Conservation (phyloP, 768 basidiomycete species). For the Roridomyces roridus region DNA sequence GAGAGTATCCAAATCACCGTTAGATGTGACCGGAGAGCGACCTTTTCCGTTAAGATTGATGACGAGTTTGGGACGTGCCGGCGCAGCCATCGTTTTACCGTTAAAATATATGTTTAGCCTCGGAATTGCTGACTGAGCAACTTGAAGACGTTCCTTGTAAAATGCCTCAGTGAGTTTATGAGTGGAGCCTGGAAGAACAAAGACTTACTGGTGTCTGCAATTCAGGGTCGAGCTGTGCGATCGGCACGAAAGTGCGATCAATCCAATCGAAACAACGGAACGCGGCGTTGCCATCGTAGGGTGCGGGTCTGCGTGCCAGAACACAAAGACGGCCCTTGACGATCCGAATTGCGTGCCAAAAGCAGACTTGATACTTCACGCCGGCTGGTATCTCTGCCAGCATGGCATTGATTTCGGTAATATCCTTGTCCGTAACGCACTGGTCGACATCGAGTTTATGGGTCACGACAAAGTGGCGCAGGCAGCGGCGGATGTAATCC, state of each 20-base stretch:
- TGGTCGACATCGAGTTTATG: conserved; percentile 20
- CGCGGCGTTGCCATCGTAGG: neutral
- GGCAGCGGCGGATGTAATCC: conserved; percentile 17
- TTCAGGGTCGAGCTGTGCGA: neutral
- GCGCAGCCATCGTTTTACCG: neutral
- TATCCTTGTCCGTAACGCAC: conserved; percentile 32
- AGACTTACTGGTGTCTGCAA: neutral
- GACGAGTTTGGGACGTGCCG: neutral
- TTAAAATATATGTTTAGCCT: neutral
- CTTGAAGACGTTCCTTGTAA: neutral
- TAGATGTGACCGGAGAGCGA: neutral
- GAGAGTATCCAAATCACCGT: neutral
- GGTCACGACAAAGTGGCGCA: conserved; percentile 20
- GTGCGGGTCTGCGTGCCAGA: neutral
- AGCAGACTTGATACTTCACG: conserved; percentile 34
- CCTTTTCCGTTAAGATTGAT: neutral
- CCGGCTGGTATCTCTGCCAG: conserved; percentile 15
- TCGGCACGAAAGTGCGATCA: neutral
- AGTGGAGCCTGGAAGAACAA: too few species aligned
- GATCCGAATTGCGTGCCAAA: conserved; percentile 31
- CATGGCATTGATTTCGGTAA: conserved; percentile 32
- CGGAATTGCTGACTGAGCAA: conserved; percentile 1
- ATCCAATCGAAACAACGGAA: conserved; percentile 3
- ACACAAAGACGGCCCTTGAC: conserved; percentile 21
- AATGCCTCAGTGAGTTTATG: too few species aligned